phyloP scores from a whole-genome alignment of 495 filamentous ascomycete genomes.

The Xylaria sp. region DNA sequence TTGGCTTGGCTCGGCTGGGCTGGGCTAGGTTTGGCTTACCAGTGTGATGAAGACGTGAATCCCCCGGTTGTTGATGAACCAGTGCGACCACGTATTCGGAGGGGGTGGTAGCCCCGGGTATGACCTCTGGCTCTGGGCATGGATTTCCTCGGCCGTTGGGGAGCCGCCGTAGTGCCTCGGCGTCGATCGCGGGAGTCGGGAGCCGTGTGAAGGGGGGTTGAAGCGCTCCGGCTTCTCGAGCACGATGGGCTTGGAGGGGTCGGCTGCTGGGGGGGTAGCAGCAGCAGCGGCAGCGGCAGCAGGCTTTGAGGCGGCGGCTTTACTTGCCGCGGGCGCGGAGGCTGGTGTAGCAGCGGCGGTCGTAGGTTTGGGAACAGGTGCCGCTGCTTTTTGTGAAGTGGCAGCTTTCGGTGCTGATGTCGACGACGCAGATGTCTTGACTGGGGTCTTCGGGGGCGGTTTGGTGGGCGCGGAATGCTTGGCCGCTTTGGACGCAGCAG shows the following conservation, averaged over 20 bases:
- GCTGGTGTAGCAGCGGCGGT: slow-evolving; percentile 29
- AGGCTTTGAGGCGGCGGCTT: slow-evolving; percentile 20
- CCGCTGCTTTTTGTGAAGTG: slow-evolving; percentile 28
- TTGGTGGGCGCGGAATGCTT: slow-evolving; percentile 42
- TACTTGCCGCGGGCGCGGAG: slow-evolving; percentile 18
- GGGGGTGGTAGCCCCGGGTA: slow-evolving; percentile 87
- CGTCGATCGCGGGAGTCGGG: slow-evolving; percentile 55
- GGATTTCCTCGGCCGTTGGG: slow-evolving; percentile 63
- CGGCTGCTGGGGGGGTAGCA: slow-evolving; percentile 24
- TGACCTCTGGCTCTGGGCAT: slow-evolving; percentile 65
- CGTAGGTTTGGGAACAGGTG: slow-evolving; percentile 30
- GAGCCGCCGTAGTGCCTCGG: slow-evolving; percentile 72
- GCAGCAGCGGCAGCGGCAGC: slow-evolving; percentile 17
- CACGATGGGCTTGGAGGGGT: slow-evolving; percentile 59
- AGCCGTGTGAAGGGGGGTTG: slow-evolving; percentile 82
- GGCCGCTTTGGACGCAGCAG: slow-evolving; percentile 2
- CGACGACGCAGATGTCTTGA: slow-evolving; percentile 38
- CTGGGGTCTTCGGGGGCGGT: slow-evolving; percentile 35
- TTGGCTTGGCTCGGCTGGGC: too few relatives aligned
- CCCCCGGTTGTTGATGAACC: slow-evolving; percentile 72
- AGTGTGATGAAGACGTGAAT: slow-evolving; percentile 82
- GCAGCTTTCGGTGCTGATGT: slow-evolving; percentile 22
- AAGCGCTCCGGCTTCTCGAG: slow-evolving; percentile 84
- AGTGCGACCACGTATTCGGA: slow-evolving; percentile 73
- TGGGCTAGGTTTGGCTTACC: too few relatives aligned